A percentile compares a stretch with the other conserved stretches of the same genome.
Conservation (phyloP, 768 basidiomycete genomes). For the Hygrophorus pudorinus region DNA sequence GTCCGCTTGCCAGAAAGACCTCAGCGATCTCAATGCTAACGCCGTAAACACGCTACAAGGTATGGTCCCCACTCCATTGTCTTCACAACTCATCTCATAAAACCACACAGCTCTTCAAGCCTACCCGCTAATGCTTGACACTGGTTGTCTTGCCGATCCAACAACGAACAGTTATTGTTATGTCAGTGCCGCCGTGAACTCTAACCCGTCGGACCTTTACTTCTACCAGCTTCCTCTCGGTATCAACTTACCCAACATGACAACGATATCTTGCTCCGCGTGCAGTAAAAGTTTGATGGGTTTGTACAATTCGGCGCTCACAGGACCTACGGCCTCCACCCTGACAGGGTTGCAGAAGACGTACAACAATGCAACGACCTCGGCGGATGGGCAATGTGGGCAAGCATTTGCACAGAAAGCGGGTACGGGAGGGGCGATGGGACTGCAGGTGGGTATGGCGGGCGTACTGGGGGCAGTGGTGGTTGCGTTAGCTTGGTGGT, state of each 20-base stretch:
- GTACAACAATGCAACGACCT: constrained; percentile 37
- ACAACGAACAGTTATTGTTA: constrained; percentile 63
- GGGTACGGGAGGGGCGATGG: neutral
- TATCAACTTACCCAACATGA: constrained; percentile 35
- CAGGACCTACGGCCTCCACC: constrained; percentile 21
- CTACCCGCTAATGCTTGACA: constrained; percentile 51
- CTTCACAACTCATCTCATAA: neutral
- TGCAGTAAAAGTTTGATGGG: constrained; percentile 56
- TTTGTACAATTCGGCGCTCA: constrained; percentile 38
- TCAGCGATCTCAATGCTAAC: constrained; percentile 39
- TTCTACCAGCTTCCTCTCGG: constrained; percentile 64
- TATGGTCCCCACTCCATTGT: constrained; percentile 18
- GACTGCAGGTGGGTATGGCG: neutral
- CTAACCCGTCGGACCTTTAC: constrained; percentile 60
- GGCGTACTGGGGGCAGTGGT: neutral
- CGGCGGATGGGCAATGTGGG: constrained; percentile 43
- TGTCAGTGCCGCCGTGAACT: constrained; percentile 46
- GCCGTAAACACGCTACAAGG: constrained; percentile 47
- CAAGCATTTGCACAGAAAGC: constrained; percentile 40
- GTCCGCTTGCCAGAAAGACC: constrained; percentile 44
- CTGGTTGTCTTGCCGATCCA: constrained; percentile 51
- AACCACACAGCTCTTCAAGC: constrained; percentile 42
- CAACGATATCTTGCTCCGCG: constrained; percentile 46
- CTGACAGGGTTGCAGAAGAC: constrained; percentile 32
- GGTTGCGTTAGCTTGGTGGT: neutral